A percentile compares a stretch with the other conserved stretches of the same genome.
Evolutionary conservation across 2,329 filamentous ascomycete genomes (phyloP).

Genomic region (Ophiosphaerella herpotricha): DNA sequence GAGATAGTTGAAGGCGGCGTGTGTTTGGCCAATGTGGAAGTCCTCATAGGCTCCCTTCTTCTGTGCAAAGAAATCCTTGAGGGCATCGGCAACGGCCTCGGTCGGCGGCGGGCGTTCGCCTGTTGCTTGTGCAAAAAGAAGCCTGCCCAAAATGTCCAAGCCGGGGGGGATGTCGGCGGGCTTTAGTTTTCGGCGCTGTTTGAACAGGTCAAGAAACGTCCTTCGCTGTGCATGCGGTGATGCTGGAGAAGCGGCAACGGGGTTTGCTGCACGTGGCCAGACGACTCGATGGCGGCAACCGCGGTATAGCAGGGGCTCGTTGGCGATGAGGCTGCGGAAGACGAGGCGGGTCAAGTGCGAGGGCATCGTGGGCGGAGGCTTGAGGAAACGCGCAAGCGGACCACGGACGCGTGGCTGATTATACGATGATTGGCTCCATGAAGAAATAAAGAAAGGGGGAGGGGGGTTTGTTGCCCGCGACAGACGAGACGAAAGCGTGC

Average conservation of each 20-base stretch:
- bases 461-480: conserved; percentile 13
- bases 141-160: conserved; percentile 71
- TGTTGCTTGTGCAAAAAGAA: conserved; percentile 66
- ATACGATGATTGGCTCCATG: conserved; percentile 17
- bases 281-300: conserved; percentile 48
- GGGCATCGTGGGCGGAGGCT: conserved; percentile 52
- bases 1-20: conserved; percentile 66
- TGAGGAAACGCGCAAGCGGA: conserved; percentile 13
- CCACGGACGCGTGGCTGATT: conserved; percentile 3
- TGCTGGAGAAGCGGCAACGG: conserved; percentile 22
- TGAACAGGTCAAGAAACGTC: conserved; percentile 70
- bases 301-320: conserved; percentile 53
- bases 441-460: conserved; percentile 1
- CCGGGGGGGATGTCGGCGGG: conserved; percentile 70
- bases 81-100: conserved; percentile 66
- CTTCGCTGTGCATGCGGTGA: conserved; percentile 50
- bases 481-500: conserved; percentile 17
- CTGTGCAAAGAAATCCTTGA: conserved; percentile 34
- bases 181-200: conserved; percentile 62
- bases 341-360: conserved; percentile 65
- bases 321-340: conserved; percentile 61
- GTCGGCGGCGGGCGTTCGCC: conserved; percentile 67
- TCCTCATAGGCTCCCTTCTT: conserved; percentile 31
- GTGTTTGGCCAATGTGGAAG: conserved; percentile 59
- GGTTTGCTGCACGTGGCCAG: conserved; percentile 23